Base-by-base conservation (phyloP, 73 alveolate species). In the Stentor roeselii region DNA sequence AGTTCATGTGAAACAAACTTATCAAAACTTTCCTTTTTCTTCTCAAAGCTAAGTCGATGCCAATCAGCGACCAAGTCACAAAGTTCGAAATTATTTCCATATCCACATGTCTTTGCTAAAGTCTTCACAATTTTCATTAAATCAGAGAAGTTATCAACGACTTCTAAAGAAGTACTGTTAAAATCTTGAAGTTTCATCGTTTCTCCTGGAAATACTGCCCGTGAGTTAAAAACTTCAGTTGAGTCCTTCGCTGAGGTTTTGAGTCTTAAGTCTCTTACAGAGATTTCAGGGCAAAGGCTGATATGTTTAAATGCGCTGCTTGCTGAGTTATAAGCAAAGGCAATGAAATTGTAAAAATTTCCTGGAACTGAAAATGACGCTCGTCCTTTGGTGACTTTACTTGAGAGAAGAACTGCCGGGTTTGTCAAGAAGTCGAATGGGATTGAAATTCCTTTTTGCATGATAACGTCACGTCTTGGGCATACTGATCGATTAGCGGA, bases 1-100 rank as follows among this genome's bases (percentile, higher is more conserved):
- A 93, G 85, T 61, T 94, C 98, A 76, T 92, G 94, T 67, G 92
- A 87, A 67, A 82, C 38, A 82, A 59, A 75, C 75, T 93, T 86
- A 75, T 87, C 89, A 76, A 75, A 90, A 39, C 74, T 42, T 78
- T 94, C 92, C 42, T 88, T 78, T 84, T 94, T 94, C 36, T 93
- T 88, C 39, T 90, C 97, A 14, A 82, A 82, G 34, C 84, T 58
- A 3, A 74, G 60, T 6, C 42, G 27, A 21, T 59, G 59, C 97
- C 98, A 94, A 50, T 83, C 82, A 36, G 84, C 42, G 0, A 94
- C 41, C 60, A 92, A 84, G 42, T 82, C 91, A 87, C 85, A 59
- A 40, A 78, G 39, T 15, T 86, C 84, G 15, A 78, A 78, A 3
- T 78, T 89, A 30, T 42, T 59, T 14, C 78, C 39, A 21, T 39